phyloP scores from a whole-genome alignment of 495 filamentous ascomycete species.

The Cercophora scortea region DNA sequence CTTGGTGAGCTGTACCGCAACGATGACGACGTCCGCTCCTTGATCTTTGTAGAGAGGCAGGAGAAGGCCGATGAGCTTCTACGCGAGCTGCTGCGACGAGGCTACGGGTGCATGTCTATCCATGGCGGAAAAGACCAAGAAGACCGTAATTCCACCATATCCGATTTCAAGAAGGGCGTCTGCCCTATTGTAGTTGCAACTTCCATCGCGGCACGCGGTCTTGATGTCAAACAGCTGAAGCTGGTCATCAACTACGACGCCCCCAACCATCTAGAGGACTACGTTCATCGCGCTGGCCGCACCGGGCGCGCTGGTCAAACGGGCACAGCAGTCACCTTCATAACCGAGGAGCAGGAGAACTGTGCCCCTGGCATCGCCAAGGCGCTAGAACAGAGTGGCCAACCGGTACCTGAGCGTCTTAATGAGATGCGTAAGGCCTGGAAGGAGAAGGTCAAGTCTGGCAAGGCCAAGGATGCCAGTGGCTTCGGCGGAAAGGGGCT shows the following conservation, averaged over 20 bases:
- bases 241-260: conserved; percentile 96
- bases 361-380: conserved; percentile 87
- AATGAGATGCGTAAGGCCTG: conserved; percentile 57
- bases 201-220: conserved; percentile 87
- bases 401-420: conserved; percentile 63
- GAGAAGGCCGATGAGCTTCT: conserved; percentile 85
- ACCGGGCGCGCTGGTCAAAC: conserved; percentile 93
- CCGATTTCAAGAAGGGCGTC: conserved; percentile 88
- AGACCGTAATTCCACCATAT: conserved; percentile 89
- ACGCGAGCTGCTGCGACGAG: conserved; percentile 73
- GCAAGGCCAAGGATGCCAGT: conserved; percentile 78
- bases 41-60: conserved; percentile 94
- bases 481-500: conserved; percentile 95
- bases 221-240: conserved; percentile 96
- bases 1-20: conserved; percentile 80
- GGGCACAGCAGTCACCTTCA: conserved; percentile 89
- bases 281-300: conserved; percentile 90
- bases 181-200: conserved; percentile 89
- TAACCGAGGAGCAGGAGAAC: conserved; percentile 85
- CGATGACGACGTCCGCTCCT: conserved; percentile 79
- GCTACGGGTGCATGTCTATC: conserved; percentile 92
- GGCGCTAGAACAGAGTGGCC: conserved; percentile 85
- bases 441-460: conserved; percentile 82
- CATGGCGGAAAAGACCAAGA: conserved; percentile 95
- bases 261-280: conserved; percentile 95